Percentiles rank a stretch among this genome's conserved stretches.
phyloP scores from a whole-genome alignment of 352 stramenopile genomes.

The Phytophthora uliginosa region DNA sequence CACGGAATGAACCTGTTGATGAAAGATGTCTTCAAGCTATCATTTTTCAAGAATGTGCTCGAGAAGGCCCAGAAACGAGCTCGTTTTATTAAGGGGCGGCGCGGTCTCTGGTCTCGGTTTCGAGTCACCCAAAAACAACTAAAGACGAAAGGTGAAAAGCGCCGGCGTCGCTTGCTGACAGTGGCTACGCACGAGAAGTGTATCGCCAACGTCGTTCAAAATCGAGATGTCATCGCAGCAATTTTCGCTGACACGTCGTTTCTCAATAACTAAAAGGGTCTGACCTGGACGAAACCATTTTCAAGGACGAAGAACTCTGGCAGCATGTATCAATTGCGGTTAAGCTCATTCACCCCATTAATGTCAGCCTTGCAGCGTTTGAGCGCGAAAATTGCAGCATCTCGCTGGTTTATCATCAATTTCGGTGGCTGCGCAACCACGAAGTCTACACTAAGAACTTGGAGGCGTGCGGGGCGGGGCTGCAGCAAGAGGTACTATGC shows the following conservation, averaged over 20 bases:
- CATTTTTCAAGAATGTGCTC: not conserved
- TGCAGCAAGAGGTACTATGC: too few species aligned
- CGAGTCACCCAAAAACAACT: not conserved
- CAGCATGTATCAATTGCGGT: not conserved
- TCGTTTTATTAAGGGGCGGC: constrained; percentile 8
- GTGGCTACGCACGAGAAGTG: constrained; percentile 22
- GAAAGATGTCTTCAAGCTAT: constrained; percentile 25
- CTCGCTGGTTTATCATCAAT: constrained; percentile 22
- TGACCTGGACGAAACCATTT: not conserved
- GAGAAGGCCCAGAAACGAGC: not conserved
- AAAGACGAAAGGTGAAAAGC: not conserved
- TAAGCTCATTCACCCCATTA: constrained; percentile 6
- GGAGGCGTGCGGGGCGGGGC: too few species aligned
- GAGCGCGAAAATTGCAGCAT: constrained; percentile 24
- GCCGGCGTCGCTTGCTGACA: constrained; percentile 2
- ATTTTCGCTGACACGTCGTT: constrained; percentile 10
- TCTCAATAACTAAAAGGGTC: not conserved
- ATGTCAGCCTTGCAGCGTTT: constrained; percentile 14
- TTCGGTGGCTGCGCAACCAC: constrained; percentile 16
- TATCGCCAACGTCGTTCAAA: constrained; percentile 6
- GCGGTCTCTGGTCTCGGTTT: constrained; percentile 4
- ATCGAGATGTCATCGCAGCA: constrained; percentile 4
- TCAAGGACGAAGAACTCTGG: constrained; percentile 9
- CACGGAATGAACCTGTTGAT: constrained; percentile 28
- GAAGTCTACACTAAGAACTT: too few species aligned